These are phyloP conservation scores for Tolypocladium capitatum DNA, from an alignment of 2,329 filamentous ascomycete species.

Conservation along the genomic window DNA sequence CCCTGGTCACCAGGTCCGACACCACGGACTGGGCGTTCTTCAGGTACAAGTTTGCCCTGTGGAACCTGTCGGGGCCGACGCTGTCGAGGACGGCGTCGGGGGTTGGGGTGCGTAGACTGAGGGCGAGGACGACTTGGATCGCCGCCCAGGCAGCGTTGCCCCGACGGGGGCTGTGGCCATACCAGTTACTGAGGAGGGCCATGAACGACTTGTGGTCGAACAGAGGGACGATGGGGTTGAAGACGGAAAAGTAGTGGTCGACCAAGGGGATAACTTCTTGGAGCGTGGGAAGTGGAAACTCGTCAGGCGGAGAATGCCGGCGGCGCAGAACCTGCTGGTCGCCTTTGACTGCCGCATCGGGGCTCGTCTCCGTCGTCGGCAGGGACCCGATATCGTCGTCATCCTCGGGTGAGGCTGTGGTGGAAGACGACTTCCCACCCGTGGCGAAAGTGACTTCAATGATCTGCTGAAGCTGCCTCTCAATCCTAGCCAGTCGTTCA, in stretches of 20 bases:
- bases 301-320: slow-evolving; percentile 3
- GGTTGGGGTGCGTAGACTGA: slow-evolving; percentile 17
- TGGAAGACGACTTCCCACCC: neutral
- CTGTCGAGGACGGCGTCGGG: neutral
- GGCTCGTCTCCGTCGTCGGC: neutral
- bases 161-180: slow-evolving; percentile 9
- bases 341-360: slow-evolving; percentile 5
- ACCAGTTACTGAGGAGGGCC: slow-evolving; percentile 21
- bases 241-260: slow-evolving; percentile 22
- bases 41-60: slow-evolving; percentile 17
- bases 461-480: slow-evolving; percentile 18
- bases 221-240: slow-evolving; percentile 23
- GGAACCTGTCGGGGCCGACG: slow-evolving; percentile 6
- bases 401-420: neutral
- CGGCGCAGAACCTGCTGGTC: neutral
- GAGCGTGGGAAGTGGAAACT: slow-evolving; percentile 17
- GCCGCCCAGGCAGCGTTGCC: slow-evolving; percentile 21
- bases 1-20: slow-evolving; percentile 22
- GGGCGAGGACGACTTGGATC: slow-evolving; percentile 25
- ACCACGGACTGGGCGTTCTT: slow-evolving; percentile 24
- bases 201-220: slow-evolving; percentile 24
- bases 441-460: slow-evolving; percentile 6
- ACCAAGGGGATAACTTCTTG: slow-evolving; percentile 21
- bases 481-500: slow-evolving; percentile 16
- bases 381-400: neutral